These are phyloP conservation scores for Kwoniella botswanensis DNA, from an alignment of 768 basidiomycete species.

Conservation along the genomic window DNA sequence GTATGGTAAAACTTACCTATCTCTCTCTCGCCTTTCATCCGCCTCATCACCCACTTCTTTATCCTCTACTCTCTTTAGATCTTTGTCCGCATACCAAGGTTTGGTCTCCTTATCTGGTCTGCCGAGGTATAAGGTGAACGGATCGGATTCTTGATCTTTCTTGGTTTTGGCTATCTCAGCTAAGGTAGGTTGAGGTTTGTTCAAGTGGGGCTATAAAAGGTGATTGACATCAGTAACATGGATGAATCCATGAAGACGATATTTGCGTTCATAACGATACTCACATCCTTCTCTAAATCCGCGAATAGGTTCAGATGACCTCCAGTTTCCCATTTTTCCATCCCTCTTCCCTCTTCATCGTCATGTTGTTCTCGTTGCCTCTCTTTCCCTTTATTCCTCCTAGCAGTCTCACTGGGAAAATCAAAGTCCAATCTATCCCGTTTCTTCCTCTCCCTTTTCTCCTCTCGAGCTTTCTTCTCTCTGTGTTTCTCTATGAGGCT, in stretches of 20 bases:
- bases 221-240: not conserved
- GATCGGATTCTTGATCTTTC: constrained; percentile 52
- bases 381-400: constrained; percentile 30
- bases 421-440: constrained; percentile 54
- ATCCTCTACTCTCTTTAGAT: constrained; percentile 53
- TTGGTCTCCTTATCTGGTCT: constrained; percentile 57
- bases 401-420: constrained; percentile 47
- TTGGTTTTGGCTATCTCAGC: constrained; percentile 47
- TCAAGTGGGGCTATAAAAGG: not conserved
- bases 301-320: constrained; percentile 59
- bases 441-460: constrained; percentile 50
- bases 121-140: constrained; percentile 58
- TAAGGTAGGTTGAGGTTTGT: constrained; percentile 20
- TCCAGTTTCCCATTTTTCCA: constrained; percentile 35
- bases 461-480: constrained; percentile 46
- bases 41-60: constrained; percentile 54
- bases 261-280: not conserved
- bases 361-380: constrained; percentile 26
- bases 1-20: constrained; percentile 19
- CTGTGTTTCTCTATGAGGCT: constrained; percentile 34
- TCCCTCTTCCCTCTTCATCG: constrained; percentile 26
- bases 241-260: not conserved
- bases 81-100: constrained; percentile 58
- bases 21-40: constrained; percentile 43
- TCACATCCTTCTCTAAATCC: constrained; percentile 56